These are phyloP conservation scores for Asterochloris sp. DNA, from an alignment of 139 green algal species.

Conservation along the genomic window DNA sequence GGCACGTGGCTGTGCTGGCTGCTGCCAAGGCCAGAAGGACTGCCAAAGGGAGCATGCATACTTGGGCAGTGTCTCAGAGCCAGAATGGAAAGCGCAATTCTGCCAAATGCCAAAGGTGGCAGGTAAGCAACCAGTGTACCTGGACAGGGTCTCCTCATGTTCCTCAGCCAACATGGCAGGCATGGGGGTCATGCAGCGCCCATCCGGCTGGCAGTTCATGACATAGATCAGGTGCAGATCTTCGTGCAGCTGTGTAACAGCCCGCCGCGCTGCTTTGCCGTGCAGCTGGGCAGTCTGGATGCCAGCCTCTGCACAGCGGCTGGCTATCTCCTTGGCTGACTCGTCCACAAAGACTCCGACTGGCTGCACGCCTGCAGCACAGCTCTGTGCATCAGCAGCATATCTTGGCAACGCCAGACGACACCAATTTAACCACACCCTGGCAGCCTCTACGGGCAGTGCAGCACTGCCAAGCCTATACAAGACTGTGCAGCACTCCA, in stretches of 20 bases:
- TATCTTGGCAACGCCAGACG: too few species aligned
- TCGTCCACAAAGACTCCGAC: slow-evolving; percentile 91
- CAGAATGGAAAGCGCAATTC: too few species aligned
- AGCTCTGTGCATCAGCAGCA: too few species aligned
- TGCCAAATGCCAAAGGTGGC: background rate
- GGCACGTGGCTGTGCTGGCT: too few species aligned
- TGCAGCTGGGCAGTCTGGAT: slow-evolving; percentile 68
- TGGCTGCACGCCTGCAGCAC: slow-evolving; percentile 19
- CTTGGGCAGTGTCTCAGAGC: too few species aligned
- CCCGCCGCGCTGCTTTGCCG: slow-evolving; percentile 44
- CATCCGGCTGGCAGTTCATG: slow-evolving; percentile 52
- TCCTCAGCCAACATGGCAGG: slow-evolving; percentile 25
- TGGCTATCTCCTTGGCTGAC: slow-evolving; percentile 55
- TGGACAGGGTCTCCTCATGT: slow-evolving; percentile 3
- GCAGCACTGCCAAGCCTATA: too few species aligned
- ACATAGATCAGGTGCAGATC: slow-evolving; percentile 69
- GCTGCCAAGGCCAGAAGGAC: too few species aligned
- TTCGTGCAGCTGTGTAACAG: slow-evolving; percentile 30
- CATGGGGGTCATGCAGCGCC: slow-evolving; percentile 46
- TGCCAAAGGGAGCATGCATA: too few species aligned
- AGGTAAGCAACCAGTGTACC: background rate
- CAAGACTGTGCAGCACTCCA: too few species aligned
- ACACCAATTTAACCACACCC: too few species aligned
- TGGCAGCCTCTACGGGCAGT: too few species aligned
- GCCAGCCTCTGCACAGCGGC: slow-evolving; percentile 36